These are phyloP conservation scores for Camellia sinensis DNA, from an alignment of 148 eudicot genomes.

Conservation along the genomic window DNA sequence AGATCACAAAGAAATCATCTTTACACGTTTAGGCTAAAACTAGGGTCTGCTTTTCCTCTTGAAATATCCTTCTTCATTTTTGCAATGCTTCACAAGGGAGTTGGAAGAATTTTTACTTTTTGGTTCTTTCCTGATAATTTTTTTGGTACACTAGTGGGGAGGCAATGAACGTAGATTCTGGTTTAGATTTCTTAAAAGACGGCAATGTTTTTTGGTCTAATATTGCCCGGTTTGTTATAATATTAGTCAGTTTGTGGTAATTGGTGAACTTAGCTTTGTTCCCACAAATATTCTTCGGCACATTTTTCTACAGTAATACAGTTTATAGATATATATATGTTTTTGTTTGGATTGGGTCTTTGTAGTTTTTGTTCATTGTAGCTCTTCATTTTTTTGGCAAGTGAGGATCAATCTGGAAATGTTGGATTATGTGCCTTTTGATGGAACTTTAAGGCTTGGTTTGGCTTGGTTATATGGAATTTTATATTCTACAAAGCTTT, in stretches of 20 bases:
- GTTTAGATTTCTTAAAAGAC: not conserved
- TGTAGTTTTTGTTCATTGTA: slow-evolving; percentile 1
- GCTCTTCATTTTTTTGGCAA: slow-evolving; percentile 3
- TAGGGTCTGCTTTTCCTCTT: too few species aligned
- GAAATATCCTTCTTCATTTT: too few species aligned
- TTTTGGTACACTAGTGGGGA: not conserved
- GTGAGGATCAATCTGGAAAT: not conserved
- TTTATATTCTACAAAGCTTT: not conserved
- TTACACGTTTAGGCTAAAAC: too few species aligned
- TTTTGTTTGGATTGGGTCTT: not conserved
- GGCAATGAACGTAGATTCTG: not conserved
- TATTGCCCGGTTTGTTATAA: not conserved
- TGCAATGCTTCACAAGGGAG: not conserved
- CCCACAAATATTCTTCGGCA: not conserved
- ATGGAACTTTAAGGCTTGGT: not conserved
- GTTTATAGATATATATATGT: not conserved
- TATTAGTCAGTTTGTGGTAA: not conserved
- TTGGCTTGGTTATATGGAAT: not conserved
- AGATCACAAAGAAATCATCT: too few species aligned
- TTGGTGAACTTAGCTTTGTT: not conserved
- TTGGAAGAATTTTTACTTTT: not conserved
- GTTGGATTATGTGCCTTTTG: too few species aligned
- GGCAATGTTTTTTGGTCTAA: not conserved
- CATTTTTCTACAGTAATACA: not conserved
- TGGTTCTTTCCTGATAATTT: not conserved